Conservation (phyloP, 2,329 filamentous ascomycete species). For the Pyrenochaeta sp. region DNA sequence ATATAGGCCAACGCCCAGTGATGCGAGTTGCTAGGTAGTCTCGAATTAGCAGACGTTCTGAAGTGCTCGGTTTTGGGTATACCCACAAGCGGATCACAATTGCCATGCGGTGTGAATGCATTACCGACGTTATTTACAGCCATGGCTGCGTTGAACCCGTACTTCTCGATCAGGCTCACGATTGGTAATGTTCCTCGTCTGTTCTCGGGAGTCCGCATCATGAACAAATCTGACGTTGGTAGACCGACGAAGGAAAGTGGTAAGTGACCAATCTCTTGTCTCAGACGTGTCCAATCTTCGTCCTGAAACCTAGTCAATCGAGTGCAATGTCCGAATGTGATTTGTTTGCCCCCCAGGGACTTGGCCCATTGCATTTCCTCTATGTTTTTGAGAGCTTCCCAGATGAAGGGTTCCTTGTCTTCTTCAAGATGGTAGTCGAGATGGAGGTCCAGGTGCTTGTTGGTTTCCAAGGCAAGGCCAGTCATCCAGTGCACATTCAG, state of each 20-base stretch:
- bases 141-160: constrained; percentile 66
- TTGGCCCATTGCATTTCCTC: constrained; percentile 59
- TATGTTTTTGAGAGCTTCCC: constrained; percentile 62
- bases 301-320: constrained; percentile 65
- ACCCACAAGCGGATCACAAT: constrained; percentile 65
- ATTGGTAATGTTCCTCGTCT: constrained; percentile 69
- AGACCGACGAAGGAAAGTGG: constrained; percentile 73
- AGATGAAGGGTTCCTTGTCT: constrained; percentile 59
- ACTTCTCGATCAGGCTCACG: constrained; percentile 65
- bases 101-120: constrained; percentile 75
- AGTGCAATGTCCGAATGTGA: constrained; percentile 71
- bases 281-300: constrained; percentile 60
- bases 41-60: too few relatives aligned
- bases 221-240: constrained; percentile 75
- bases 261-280: constrained; percentile 58
- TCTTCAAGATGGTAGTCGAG: constrained; percentile 72
- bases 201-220: constrained; percentile 64
- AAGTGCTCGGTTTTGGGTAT: too few relatives aligned
- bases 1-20: constrained; percentile 69
- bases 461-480: constrained; percentile 57
- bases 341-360: constrained; percentile 32
- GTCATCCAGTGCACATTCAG: constrained; percentile 71
- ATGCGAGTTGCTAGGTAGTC: constrained; percentile 4
- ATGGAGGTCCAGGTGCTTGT: constrained; percentile 72
- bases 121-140: constrained; percentile 78